Conservation (phyloP, 371 early-diverging fungal genomes). For the Mortierella sp. region DNA sequence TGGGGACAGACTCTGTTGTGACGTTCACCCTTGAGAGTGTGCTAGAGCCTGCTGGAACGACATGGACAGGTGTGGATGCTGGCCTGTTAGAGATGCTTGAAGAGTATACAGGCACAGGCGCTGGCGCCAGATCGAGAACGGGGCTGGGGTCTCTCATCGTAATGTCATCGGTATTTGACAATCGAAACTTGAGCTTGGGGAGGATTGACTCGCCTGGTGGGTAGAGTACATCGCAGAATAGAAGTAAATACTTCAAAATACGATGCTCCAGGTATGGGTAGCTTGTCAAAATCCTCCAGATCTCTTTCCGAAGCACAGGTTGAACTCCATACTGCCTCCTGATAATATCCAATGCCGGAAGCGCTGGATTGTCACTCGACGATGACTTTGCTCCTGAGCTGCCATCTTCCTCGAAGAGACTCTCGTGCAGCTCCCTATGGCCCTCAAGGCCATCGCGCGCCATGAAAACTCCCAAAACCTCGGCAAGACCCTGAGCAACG, state of each 20-base stretch:
- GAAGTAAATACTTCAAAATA: constrained; percentile 67
- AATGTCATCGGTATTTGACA: constrained; percentile 27
- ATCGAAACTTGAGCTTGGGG: constrained; percentile 66
- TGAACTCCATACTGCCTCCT: constrained; percentile 43
- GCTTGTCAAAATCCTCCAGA: constrained; percentile 49
- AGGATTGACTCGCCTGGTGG: constrained; percentile 69
- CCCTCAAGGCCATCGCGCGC: constrained; percentile 36
- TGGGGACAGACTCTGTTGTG: constrained; percentile 13
- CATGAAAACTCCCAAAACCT: constrained; percentile 68
- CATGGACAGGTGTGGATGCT: background rate
- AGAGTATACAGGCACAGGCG: background rate
- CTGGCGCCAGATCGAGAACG: constrained; percentile 16
- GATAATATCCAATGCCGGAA: constrained; percentile 26
- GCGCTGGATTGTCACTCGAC: constrained; percentile 10
- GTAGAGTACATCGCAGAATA: constrained; percentile 71
- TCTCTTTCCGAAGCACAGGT: constrained; percentile 36
- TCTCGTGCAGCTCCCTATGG: constrained; percentile 29
- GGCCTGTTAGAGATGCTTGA: background rate
- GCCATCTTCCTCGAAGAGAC: constrained; percentile 45
- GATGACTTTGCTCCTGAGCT: constrained; percentile 25
- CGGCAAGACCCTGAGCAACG: constrained; percentile 61
- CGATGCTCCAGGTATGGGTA: constrained; percentile 64
- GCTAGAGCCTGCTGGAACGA: background rate
- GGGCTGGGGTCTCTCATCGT: constrained; percentile 34
- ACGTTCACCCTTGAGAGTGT: background rate